Evolutionary conservation across 2,329 filamentous ascomycete species (phyloP).

Genomic region (Ramularia endophylla): DNA sequence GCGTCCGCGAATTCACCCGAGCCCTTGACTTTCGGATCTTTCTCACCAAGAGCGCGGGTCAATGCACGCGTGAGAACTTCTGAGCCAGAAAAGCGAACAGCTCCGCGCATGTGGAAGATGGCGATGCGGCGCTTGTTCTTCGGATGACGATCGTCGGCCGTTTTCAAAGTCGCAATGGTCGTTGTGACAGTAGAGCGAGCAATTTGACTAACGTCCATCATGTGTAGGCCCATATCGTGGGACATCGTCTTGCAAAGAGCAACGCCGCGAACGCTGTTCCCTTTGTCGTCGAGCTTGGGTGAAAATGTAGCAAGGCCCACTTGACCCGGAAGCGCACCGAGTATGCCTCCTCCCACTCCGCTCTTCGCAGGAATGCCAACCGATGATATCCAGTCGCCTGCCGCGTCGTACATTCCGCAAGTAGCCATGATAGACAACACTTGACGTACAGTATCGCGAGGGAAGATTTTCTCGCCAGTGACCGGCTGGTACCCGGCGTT

Average conservation of each 20-base stretch:
- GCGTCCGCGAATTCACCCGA: conserved; percentile 19
- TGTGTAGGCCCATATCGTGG: conserved; percentile 21
- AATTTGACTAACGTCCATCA: conserved; percentile 23
- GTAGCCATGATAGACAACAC: conserved; percentile 40
- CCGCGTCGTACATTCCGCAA: conserved; percentile 40
- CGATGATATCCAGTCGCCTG: conserved; percentile 36
- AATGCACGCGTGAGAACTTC: conserved; percentile 20
- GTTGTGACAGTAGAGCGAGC: conserved; percentile 19
- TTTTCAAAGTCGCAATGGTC: conserved; percentile 11
- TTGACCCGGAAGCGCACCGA: conserved; percentile 20
- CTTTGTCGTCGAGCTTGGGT: conserved; percentile 18
- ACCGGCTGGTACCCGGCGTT: conserved; percentile 35
- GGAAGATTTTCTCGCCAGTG: conserved; percentile 32
- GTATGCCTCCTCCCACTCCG: conserved; percentile 24
- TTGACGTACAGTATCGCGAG: conserved; percentile 34
- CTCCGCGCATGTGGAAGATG: conserved; percentile 20
- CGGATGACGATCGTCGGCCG: conserved; percentile 7
- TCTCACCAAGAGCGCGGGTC: conserved; percentile 13
- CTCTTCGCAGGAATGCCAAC: conserved; percentile 38
- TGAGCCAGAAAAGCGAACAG: conserved; percentile 19
- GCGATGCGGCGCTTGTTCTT: conserved; percentile 11
- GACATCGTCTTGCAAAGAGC: conserved; percentile 19
- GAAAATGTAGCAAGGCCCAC: conserved; percentile 21
- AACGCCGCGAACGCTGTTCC: conserved; percentile 21
- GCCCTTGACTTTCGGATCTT: conserved; percentile 12